Evolutionary conservation across 2,329 filamentous ascomycete genomes (phyloP).

Genomic region (Orbilia javanica): DNA sequence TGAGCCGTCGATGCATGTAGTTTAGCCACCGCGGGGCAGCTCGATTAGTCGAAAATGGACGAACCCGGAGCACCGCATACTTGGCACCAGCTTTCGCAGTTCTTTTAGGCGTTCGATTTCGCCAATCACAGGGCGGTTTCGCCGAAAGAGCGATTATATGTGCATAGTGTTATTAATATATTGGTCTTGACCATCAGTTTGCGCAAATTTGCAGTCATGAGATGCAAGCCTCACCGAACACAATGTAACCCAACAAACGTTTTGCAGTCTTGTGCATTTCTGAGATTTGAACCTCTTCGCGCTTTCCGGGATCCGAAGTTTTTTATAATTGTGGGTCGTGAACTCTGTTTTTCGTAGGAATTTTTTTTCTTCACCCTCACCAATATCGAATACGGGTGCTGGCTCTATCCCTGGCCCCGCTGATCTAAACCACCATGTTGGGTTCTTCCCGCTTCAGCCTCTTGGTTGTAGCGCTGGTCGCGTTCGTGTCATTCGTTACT

Average conservation of each 20-base stretch:
- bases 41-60: no score
- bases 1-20: no score
- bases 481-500: constrained; percentile 22
- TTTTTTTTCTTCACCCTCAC: not conserved
- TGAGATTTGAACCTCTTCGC: no score
- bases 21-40: no score
- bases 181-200: no score
- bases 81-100: not conserved
- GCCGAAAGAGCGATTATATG: not conserved
- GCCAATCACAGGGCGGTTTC: no score
- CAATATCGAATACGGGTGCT: not conserved
- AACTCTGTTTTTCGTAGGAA: not conserved
- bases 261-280: not conserved
- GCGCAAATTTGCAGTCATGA: not conserved
- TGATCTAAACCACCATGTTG: not conserved
- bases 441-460: constrained; percentile 17
- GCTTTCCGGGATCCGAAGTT: not conserved
- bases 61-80: no score
- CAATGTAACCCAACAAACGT: not conserved
- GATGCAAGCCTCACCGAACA: not conserved
- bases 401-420: not conserved
- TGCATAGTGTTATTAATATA: not conserved
- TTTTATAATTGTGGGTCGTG: not conserved
- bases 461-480: constrained; percentile 1
- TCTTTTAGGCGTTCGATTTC: no score